Evolutionary conservation across 1,139 yeast species (phyloP).

Genomic region (Pichia sp.): DNA sequence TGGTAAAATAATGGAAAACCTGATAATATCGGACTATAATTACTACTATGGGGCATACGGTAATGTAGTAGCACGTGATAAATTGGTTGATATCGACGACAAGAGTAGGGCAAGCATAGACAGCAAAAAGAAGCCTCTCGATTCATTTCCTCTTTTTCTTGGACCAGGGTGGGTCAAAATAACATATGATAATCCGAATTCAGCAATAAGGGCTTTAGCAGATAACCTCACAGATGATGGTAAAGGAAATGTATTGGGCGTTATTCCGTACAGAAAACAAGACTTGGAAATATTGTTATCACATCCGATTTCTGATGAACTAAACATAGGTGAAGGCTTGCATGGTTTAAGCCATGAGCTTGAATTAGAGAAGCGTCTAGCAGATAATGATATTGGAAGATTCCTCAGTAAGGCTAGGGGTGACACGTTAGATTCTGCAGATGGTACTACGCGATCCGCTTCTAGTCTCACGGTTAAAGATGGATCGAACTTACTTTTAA

Average conservation of each 20-base stretch:
- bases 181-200: constrained; percentile 70
- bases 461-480: constrained; percentile 15
- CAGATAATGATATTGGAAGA: constrained; percentile 24
- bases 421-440: neutral
- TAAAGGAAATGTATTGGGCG: constrained; percentile 54
- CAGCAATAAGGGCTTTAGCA: constrained; percentile 78
- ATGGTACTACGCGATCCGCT: neutral
- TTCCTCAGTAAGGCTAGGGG: constrained; percentile 4
- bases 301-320: constrained; percentile 45
- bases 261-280: constrained; percentile 61
- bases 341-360: constrained; percentile 24
- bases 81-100: constrained; percentile 6
- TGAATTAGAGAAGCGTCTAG: constrained; percentile 19
- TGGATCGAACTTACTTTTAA: constrained; percentile 18
- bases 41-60: constrained; percentile 11
- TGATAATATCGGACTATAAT: constrained; percentile 28
- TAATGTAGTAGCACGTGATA: constrained; percentile 11
- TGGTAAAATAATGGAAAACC: constrained; percentile 77
- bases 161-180: constrained; percentile 88
- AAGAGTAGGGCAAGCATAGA: neutral
- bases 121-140: neutral
- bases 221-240: constrained; percentile 53
- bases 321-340: constrained; percentile 50
- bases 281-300: constrained; percentile 63
- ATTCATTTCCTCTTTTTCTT: constrained; percentile 60